Percentiles rank a stretch among this genome's conserved stretches.
These are phyloP conservation scores for Durio zibethinus DNA, from an alignment of 345 rosid species.

Conservation along the genomic window DNA sequence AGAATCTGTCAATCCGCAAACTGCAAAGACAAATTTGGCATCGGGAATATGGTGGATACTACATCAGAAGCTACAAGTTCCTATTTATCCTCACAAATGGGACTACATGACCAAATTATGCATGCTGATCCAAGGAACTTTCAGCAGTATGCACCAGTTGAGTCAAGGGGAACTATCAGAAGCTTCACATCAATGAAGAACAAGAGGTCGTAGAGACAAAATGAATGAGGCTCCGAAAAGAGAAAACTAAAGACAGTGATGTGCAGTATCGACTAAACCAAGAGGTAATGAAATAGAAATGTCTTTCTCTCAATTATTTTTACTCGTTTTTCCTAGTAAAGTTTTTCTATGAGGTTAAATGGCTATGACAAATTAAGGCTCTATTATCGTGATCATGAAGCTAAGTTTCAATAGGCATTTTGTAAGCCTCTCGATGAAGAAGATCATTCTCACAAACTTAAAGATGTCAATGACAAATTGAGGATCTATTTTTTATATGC, in stretches of 20 bases:
- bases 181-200: not conserved
- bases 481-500: not conserved
- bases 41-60: not conserved
- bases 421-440: not conserved
- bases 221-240: not conserved
- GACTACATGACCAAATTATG: not conserved
- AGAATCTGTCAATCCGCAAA: not conserved
- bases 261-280: not conserved
- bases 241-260: not conserved
- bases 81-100: not conserved
- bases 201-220: not conserved
- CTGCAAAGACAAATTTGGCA: not conserved
- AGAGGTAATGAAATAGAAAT: not conserved
- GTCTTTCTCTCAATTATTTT: not conserved
- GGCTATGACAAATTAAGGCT: not conserved
- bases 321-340: not conserved
- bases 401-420: not conserved
- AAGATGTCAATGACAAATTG: not conserved
- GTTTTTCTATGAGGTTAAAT: not conserved
- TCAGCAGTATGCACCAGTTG: not conserved
- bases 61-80: not conserved
- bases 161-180: not conserved
- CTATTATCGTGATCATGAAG: not conserved
- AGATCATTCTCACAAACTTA: not conserved
- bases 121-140: not conserved